Conservation (phyloP, 2,329 filamentous ascomycete genomes). For the Diaporthe batatas region DNA sequence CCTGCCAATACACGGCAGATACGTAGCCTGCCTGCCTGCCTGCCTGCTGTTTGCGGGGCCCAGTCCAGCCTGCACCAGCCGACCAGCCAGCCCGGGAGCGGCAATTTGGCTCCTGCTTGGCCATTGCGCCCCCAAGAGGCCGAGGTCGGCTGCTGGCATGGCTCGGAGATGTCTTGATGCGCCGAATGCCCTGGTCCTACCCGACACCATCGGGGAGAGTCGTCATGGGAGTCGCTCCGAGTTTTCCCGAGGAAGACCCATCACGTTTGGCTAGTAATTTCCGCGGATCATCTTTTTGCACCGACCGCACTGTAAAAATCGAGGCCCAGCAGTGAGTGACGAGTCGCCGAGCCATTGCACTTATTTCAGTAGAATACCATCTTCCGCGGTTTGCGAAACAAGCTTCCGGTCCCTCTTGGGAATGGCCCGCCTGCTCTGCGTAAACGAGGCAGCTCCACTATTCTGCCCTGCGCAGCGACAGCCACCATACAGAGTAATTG, state of each 20-base stretch:
- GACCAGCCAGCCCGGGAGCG: background rate
- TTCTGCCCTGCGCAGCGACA: constrained; percentile 5
- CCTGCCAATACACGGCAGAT: background rate
- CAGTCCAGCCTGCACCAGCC: background rate
- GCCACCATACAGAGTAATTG: constrained; percentile 39
- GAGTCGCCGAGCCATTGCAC: background rate
- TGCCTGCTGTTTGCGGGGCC: constrained; percentile 17
- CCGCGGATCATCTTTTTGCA: constrained; percentile 7
- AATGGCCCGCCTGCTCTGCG: constrained; percentile 1
- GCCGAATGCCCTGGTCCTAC: background rate
- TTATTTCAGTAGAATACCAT: constrained; percentile 12
- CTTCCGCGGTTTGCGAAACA: constrained; percentile 36
- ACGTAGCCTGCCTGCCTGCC: background rate
- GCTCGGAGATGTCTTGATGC: constrained; percentile 9
- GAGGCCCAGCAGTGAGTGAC: constrained; percentile 2
- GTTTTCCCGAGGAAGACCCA: constrained; percentile 30
- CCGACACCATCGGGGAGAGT: background rate
- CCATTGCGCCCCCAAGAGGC: background rate
- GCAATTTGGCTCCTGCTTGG: background rate
- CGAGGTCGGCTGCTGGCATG: constrained; percentile 18
- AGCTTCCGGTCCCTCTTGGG: constrained; percentile 8
- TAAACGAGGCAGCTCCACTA: constrained; percentile 37
- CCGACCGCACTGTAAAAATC: background rate
- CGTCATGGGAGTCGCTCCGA: background rate
- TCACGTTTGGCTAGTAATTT: constrained; percentile 9